Conservation (phyloP, 2,329 filamentous ascomycete genomes). For the Orbilia oligospora region DNA sequence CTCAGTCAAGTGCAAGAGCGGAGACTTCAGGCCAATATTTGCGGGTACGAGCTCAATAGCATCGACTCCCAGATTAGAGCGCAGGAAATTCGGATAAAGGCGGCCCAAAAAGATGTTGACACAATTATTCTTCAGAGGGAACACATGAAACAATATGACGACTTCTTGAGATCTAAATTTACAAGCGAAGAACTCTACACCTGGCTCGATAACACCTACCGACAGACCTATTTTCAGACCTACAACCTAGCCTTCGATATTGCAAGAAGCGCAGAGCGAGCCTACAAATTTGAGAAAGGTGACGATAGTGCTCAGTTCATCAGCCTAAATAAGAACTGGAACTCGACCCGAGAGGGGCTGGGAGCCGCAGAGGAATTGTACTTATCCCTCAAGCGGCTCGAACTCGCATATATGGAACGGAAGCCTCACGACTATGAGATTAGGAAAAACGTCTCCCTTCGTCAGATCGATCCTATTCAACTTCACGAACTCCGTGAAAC, state of each 20-base stretch:
- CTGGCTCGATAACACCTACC: constrained; percentile 24
- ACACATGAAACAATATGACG: not conserved
- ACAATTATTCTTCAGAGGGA: not conserved
- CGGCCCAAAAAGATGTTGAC: constrained; percentile 15
- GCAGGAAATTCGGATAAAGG: not conserved
- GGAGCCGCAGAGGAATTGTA: no score
- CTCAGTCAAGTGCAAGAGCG: constrained; percentile 64
- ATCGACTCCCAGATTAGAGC: constrained; percentile 29
- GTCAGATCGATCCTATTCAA: constrained; percentile 63
- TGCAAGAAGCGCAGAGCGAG: constrained; percentile 34
- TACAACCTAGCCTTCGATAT: constrained; percentile 39
- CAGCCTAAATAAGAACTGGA: no score
- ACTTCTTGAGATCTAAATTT: constrained; percentile 34
- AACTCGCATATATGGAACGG: constrained; percentile 62
- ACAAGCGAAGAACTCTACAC: constrained; percentile 41
- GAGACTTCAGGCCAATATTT: constrained; percentile 63
- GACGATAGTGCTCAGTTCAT: no score
- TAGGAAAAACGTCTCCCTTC: constrained; percentile 65
- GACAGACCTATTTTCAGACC: constrained; percentile 7
- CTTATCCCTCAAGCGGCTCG: no score
- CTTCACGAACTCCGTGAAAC: constrained; percentile 64
- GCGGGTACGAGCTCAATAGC: constrained; percentile 56
- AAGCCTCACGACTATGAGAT: constrained; percentile 65
- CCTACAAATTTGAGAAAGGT: constrained; percentile 29
- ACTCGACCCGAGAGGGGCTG: no score